A percentile compares a stretch with the other conserved stretches of the same genome.
phyloP scores from a whole-genome alignment of 2,329 filamentous ascomycete species.

The Fusarium pseudograminearum region DNA sequence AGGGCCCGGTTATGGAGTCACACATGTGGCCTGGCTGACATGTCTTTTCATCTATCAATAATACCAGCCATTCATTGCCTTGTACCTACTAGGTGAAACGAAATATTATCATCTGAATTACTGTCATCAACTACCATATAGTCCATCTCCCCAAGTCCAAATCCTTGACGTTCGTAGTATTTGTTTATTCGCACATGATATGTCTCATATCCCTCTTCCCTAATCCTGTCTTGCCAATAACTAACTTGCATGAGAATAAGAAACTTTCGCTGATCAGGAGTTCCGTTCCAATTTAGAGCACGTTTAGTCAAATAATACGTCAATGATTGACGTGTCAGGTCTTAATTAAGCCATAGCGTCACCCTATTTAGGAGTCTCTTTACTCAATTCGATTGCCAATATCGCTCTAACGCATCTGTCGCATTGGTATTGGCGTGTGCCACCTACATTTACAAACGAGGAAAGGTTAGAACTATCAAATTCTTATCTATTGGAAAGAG shows the following conservation, averaged over 20 bases:
- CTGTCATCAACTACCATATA: background rate
- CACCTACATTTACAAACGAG: background rate
- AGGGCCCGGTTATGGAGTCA: background rate
- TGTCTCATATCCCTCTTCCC: background rate
- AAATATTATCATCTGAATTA: background rate
- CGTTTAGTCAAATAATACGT: conserved; percentile 3
- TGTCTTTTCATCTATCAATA: background rate
- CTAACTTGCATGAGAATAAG: background rate
- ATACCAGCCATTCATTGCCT: background rate
- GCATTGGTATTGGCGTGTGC: background rate
- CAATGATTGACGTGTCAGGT: conserved; percentile 21
- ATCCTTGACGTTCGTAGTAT: background rate
- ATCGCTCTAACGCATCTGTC: background rate
- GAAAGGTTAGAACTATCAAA: background rate
- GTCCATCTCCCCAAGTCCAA: background rate
- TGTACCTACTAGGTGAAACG: background rate
- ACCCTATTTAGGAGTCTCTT: conserved; percentile 1
- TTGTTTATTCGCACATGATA: background rate
- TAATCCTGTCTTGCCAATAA: background rate
- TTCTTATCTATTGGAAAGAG: background rate
- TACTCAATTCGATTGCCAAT: background rate
- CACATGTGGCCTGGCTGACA: background rate
- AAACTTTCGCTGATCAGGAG: conserved; percentile 10
- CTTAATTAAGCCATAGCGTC: conserved; percentile 32
- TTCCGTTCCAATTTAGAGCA: conserved; percentile 24